Base-by-base conservation (phyloP, 2,329 filamentous ascomycete species). In the Hypomyces rosellus region DNA sequence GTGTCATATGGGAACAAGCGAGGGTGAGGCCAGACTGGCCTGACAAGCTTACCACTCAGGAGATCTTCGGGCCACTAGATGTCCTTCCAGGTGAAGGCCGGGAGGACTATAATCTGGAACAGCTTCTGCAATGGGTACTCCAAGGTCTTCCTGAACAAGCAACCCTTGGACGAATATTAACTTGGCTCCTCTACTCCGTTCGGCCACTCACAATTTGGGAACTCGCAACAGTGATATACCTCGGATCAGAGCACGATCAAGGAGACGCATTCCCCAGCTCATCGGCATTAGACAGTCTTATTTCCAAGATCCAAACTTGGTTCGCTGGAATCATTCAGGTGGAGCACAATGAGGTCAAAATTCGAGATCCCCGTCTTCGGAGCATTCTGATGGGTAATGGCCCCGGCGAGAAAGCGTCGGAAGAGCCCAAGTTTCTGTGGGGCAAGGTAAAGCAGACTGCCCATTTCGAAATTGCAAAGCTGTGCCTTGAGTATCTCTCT, bases 121-220 rank as follows among this genome's bases (percentile, higher is more conserved):
- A 40, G 33, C 20, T 54, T 2, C 16, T 52, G 4, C 22, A 50
- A 30, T 54, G 49, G 49, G 52, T 54, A 2, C 38, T 54, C 3
- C n/a, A 38, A 16, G 45, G 40, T 16, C 30, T 47, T 14, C 42
- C 52, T 14, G 52, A 54, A 11, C 44, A 50, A 5, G 37, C 22
- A 8, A 30, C 33, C 9, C 46, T 54, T 38, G 49, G 46, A 14
- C 45, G 34, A 15, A 25, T 54, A 7, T 34, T 54, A 5, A 43
- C 52, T 14, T 54, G 52, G 52, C 42, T 54, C 18, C 49, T 54
- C 16, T 54, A 54, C 12, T 40, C 52, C 12, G 52, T 54, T n/a
- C 49, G 52, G 11, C 52, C 42, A 9, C 49, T 54, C 11, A 54
- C 49, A 4, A 34, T 52, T 22, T 52, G 52, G 52, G 52, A 54